These are phyloP conservation scores for Yarrowia sp. DNA, from an alignment of 805 yeast species.

Conservation along the genomic window DNA sequence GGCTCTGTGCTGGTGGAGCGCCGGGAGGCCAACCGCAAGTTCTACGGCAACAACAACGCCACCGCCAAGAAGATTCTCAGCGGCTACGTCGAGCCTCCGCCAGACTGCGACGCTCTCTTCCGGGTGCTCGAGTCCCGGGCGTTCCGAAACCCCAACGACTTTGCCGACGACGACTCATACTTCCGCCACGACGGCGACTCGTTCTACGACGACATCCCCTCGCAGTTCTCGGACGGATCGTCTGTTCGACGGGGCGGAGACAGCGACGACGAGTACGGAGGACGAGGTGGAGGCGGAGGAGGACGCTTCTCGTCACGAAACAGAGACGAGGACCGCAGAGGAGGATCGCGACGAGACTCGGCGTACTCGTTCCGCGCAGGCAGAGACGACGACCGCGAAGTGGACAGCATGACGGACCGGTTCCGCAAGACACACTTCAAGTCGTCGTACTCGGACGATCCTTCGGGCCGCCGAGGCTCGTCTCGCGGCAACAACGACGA, in stretches of 20 bases:
- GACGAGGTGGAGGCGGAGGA: conserved; percentile 31
- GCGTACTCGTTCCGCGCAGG: neutral
- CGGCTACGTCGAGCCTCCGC: conserved; percentile 91
- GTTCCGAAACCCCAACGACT: conserved; percentile 47
- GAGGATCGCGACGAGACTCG: conserved; percentile 19
- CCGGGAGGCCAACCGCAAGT: conserved; percentile 93
- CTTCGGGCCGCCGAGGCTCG: conserved; percentile 46
- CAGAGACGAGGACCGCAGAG: conserved; percentile 1
- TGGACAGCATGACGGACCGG: conserved; percentile 41
- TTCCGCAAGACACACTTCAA: conserved; percentile 41
- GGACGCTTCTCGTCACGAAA: conserved; percentile 19
- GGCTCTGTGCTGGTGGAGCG: conserved; percentile 97
- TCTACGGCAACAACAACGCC: conserved; percentile 77
- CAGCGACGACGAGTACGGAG: conserved; percentile 32
- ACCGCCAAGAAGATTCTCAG: conserved; percentile 81
- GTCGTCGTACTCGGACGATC: conserved; percentile 43
- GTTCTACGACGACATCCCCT: conserved; percentile 74
- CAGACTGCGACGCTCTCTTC: conserved; percentile 83
- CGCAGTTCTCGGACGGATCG: conserved; percentile 57
- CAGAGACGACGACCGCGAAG: conserved; percentile 32
- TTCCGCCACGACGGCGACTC: conserved; percentile 60
- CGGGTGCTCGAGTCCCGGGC: conserved; percentile 83
- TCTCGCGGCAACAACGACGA: conserved; percentile 41
- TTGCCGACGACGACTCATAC: conserved; percentile 46
- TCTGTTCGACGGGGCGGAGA: conserved; percentile 23